Conservation (phyloP, 768 basidiomycete genomes). For the Asterophora lycoperdoides region DNA sequence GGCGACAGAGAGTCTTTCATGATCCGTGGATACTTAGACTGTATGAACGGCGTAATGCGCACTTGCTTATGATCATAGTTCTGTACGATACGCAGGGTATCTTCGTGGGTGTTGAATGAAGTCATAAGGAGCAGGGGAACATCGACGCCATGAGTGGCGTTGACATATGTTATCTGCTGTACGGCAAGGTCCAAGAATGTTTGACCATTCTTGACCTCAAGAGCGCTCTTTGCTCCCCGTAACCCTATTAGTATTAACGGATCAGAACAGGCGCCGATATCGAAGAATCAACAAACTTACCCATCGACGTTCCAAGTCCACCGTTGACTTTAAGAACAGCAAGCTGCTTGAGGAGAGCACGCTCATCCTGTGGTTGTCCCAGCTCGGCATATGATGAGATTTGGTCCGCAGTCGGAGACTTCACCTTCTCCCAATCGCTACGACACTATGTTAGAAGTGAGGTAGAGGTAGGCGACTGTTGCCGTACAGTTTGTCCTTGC, state of each 20-base stretch:
- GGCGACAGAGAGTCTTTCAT: conserved; percentile 74
- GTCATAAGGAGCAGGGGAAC: conserved; percentile 91
- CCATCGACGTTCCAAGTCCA: conserved; percentile 81
- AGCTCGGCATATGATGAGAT: conserved; percentile 67
- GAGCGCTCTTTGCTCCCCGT: conserved; percentile 74
- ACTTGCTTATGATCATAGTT: conserved; percentile 84
- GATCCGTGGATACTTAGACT: conserved; percentile 83
- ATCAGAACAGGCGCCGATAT: conserved; percentile 18
- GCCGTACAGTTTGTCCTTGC: conserved; percentile 65
- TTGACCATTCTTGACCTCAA: conserved; percentile 85
- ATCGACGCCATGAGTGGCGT: conserved; percentile 64
- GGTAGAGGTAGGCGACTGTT: conserved; percentile 16
- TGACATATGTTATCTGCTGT: conserved; percentile 84
- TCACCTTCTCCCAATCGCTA: conserved; percentile 18
- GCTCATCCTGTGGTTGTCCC: conserved; percentile 43
- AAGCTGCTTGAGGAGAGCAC: conserved; percentile 37
- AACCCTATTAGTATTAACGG: conserved; percentile 53
- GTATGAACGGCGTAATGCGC: conserved; percentile 76
- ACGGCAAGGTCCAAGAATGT: conserved; percentile 85
- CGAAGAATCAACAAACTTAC: conserved; percentile 28
- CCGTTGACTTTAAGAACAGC: conserved; percentile 72
- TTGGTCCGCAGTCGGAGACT: conserved; percentile 47
- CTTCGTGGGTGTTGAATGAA: conserved; percentile 89
- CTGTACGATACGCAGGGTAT: conserved; percentile 81
- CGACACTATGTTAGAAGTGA: not conserved